Evolutionary conservation across 1,284 basidiomycete genomes (phyloP).

Genomic region (Cryptococcus jaspeensis): DNA sequence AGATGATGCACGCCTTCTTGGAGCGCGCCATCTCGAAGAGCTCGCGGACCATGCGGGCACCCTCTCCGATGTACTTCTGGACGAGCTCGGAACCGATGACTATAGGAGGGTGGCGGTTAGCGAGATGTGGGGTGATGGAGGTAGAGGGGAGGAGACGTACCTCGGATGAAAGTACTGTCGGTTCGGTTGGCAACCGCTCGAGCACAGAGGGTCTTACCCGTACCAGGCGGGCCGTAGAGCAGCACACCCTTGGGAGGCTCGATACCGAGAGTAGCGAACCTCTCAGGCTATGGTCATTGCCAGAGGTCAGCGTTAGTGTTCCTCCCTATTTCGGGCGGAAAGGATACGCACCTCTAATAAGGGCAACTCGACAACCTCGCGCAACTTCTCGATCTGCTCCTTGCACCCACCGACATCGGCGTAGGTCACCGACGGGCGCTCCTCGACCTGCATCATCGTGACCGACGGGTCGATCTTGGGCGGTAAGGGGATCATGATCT

Average conservation of each 20-base stretch:
- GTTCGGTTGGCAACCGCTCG: constrained; percentile 98
- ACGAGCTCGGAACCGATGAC: constrained; percentile 95
- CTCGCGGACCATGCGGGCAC: constrained; percentile 97
- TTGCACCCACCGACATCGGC: constrained; percentile 98
- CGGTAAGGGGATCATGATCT: constrained; percentile 99
- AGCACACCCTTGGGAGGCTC: constrained; percentile 99
- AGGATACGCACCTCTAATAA: constrained; percentile 71
- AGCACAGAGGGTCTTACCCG: constrained; percentile 97
- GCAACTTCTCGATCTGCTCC: constrained; percentile 98
- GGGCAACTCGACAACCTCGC: constrained; percentile 98
- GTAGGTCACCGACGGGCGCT: constrained; percentile 98
- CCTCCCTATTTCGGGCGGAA: background rate
- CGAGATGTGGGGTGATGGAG: background rate
- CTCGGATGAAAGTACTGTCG: constrained; percentile 98
- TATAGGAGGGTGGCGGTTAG: constrained; percentile 1
- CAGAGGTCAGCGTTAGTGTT: background rate
- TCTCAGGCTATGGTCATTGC: constrained; percentile 71
- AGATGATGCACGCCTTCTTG: constrained; percentile 99
- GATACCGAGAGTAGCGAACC: constrained; percentile 96
- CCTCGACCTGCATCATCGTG: constrained; percentile 99
- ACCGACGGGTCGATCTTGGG: constrained; percentile 99
- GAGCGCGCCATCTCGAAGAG: constrained; percentile 98
- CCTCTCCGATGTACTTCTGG: constrained; percentile 99
- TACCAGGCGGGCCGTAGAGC: constrained; percentile 92
- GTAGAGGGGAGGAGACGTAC: constrained; percentile 8